Base-by-base conservation (phyloP, 148 eudicot genomes). In the Pouteria glomerata region DNA sequence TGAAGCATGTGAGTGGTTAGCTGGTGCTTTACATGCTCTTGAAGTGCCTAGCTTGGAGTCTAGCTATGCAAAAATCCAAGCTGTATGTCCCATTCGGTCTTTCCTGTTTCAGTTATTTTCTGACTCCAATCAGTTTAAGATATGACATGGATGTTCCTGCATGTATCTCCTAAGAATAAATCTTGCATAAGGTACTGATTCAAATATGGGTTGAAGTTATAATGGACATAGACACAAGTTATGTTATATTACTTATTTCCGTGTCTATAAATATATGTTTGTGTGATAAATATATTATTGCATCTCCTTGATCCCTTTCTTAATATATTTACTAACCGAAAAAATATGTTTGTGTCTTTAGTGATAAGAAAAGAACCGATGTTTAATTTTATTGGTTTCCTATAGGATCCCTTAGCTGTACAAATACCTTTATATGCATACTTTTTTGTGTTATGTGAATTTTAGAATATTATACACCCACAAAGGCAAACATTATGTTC, bases 1-100 rank as follows among this genome's bases (percentile, higher is more conserved):
- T 52, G 94, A 90, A 82, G 96, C 97, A 62, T 92, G 99, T 77
- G 99, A 96, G 75, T 96, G 99, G 97, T 77, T 96, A 70, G 73
- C 87, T 18, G 84, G 84, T 67, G 96, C 94, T 68, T 76, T 92
- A 71, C 89, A 76, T 57, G 85, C 84, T 72, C 85, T 96, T 58
- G 96, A 90, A 90, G 87, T 68, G 24, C 96, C 98, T 45, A 81
- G 69, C 68, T 66, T 96, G 86, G 99, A 96, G 80, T 76, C 85
- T 76, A 44, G 69, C 80, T 92, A 86, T 82, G 85, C 82, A 64
- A 88, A 82, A 67, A 82, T 90, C 81, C 80, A 89, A 82, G 93
- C 96, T 79, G 99, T 96, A 92, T 76, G 90, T 80, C 70, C 52
- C 50, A 55, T 47, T 58, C 53, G 23, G 65, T 65, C 66, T 52